Evolutionary conservation across 2,329 filamentous ascomycete genomes (phyloP).

Genomic region (Volutella citrinella): DNA sequence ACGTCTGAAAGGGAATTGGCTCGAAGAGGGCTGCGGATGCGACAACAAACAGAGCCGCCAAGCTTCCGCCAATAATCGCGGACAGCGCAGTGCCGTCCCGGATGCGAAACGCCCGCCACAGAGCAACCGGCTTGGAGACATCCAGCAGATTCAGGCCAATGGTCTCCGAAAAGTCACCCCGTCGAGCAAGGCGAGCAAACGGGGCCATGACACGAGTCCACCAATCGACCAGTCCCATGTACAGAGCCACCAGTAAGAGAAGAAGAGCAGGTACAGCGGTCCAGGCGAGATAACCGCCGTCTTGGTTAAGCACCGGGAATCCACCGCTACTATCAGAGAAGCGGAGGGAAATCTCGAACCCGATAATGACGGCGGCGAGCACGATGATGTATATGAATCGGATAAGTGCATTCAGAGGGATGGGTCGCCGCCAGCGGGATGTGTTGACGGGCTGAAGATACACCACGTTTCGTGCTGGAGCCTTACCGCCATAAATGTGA

Average conservation of each 20-base stretch:
- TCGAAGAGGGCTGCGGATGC: constrained; percentile 32
- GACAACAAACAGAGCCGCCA: constrained; percentile 28
- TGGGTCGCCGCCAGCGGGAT: constrained; percentile 28
- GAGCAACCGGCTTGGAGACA: constrained; percentile 22
- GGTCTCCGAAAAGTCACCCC: constrained; percentile 26
- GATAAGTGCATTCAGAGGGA: constrained; percentile 26
- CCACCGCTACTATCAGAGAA: constrained; percentile 28
- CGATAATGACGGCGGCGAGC: constrained; percentile 29
- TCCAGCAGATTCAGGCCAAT: constrained; percentile 33
- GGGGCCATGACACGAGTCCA: constrained; percentile 31
- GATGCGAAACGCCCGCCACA: constrained; percentile 24
- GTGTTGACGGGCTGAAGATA: constrained; percentile 17
- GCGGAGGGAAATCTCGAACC: constrained; percentile 32
- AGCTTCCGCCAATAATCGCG: constrained; percentile 24
- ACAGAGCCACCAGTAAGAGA: constrained; percentile 26
- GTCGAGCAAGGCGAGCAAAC: constrained; percentile 26
- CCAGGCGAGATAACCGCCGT: constrained; percentile 33
- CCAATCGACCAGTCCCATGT: constrained; percentile 30
- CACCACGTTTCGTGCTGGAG: constrained; percentile 12
- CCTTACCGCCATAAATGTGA: constrained; percentile 24
- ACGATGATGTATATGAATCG: constrained; percentile 25
- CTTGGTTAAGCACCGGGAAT: constrained; percentile 25
- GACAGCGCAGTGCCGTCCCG: constrained; percentile 26
- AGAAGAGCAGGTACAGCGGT: constrained; percentile 31
- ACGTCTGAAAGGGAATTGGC: constrained; percentile 22